Evolutionary conservation across 2,329 filamentous ascomycete species (phyloP).

Genomic region (Trichoderma koningii): DNA sequence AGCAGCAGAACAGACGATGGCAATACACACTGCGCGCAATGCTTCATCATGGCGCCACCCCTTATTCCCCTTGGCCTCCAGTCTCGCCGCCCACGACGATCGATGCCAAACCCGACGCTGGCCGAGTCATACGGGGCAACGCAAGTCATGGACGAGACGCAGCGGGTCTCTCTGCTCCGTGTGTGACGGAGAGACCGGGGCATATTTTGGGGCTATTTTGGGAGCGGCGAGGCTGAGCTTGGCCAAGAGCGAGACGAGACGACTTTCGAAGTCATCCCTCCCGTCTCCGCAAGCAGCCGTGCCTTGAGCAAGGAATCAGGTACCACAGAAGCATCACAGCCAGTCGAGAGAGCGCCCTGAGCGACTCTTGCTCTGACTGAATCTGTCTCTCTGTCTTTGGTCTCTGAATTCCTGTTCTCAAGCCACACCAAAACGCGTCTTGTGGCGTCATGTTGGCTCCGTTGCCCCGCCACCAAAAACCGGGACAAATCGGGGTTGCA

Average conservation of each 20-base stretch:
- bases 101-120: constrained; percentile 20
- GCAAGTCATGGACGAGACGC: neutral
- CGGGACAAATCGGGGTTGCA: constrained; percentile 30
- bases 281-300: constrained; percentile 10
- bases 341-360: constrained; percentile 5
- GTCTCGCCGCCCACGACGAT: neutral
- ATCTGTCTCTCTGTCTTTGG: too few relatives aligned
- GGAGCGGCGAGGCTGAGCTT: constrained; percentile 1
- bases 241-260: neutral
- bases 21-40: neutral
- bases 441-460: too few relatives aligned
- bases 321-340: too few relatives aligned
- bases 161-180: constrained; percentile 13
- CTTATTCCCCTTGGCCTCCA: neutral
- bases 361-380: neutral
- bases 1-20: too few relatives aligned
- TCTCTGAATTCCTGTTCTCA: too few relatives aligned
- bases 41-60: constrained; percentile 20
- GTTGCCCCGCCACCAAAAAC: neutral
- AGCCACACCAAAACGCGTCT: too few relatives aligned
- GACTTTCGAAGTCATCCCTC: neutral
- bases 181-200: neutral
- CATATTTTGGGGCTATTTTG: constrained; percentile 1
- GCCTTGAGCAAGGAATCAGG: neutral
- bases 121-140: constrained; percentile 4